Evolutionary conservation across 805 yeast species (phyloP), one percentile per base, ranked within the genome.

Genomic region (Middelhovenomyces tepae): DNA sequence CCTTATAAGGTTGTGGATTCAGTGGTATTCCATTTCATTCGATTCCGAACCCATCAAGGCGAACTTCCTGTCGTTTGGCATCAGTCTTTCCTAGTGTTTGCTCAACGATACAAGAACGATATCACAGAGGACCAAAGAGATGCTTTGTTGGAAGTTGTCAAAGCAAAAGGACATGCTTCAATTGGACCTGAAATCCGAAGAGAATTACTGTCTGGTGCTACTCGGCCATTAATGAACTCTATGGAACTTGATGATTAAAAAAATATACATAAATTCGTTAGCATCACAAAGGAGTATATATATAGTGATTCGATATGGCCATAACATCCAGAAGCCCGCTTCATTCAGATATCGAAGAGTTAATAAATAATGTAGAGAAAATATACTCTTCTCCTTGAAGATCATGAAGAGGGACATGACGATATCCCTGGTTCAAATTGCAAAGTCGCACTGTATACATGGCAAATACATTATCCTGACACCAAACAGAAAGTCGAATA

Each of bases 111-210:
- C 56, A 91, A 89, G 58, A 89, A 91, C 53, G 98, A 91, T 65
- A 84, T 91, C 38, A 91, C 98, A n/a, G 95, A 85, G 48, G 99
- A 91, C 55, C 99, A 91, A 66, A 73, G 95, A 55, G 98, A 91
- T 49, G 85, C 89, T 59, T 64, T 91, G 40, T 62, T 91, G 54
- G 96, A 89, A 48, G 87, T 94, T 4, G 73, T 86, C 13, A 78
- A 94, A 60, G 87, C 79, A 54, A 80, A 95, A 60, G 78, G 78
- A 32, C 99, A 91, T 54, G 80, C 67, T 39, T 81, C 78, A 17
- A 82, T 91, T 39, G 87, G 95, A 2, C 94, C 94, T 2, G 98
- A 89, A 56, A 85, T 89, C 34, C 74, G 97, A 62, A 75, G 96
- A 50, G 98, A 91, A 56, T 67, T 91, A 43, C 61, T 82, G 43